These are phyloP conservation scores for Betula pendula DNA, from an alignment of 306 rosid species.

Conservation along the genomic window DNA sequence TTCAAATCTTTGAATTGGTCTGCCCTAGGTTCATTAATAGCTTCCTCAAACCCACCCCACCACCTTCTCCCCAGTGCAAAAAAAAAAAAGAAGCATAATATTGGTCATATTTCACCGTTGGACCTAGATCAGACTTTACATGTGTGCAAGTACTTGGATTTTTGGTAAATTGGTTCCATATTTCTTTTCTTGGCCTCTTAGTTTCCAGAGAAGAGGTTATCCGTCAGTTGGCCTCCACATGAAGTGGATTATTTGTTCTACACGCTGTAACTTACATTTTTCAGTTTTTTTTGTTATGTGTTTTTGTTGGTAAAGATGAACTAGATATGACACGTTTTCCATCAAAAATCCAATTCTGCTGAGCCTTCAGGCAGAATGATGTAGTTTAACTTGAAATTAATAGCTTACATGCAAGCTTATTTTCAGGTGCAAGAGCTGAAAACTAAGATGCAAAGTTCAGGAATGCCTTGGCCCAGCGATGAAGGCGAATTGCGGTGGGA, in stretches of 20 bases:
- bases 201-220: constrained; percentile 3
- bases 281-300: background rate
- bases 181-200: constrained; percentile 1
- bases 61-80: background rate
- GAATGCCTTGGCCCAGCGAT: constrained; percentile 99
- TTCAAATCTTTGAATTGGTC: constrained; percentile 12
- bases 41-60: background rate
- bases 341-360: constrained; percentile 7
- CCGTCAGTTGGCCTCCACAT: background rate
- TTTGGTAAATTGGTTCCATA: background rate
- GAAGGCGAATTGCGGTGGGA: constrained; percentile 90
- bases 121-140: background rate
- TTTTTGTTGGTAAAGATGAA: constrained; percentile 2
- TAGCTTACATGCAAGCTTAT: constrained; percentile 28
- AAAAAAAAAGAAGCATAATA: background rate
- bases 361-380: constrained; percentile 20
- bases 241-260: background rate
- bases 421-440: constrained; percentile 84
- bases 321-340: constrained; percentile 1
- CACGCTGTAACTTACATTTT: background rate
- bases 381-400: constrained; percentile 16
- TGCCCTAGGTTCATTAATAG: constrained; percentile 9
- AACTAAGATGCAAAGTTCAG: constrained; percentile 81
- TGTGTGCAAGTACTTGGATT: background rate
- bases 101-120: background rate